These are phyloP conservation scores for Ambrosia hybrid DNA, from an alignment of 140 eudicot species.

Conservation along the genomic window DNA sequence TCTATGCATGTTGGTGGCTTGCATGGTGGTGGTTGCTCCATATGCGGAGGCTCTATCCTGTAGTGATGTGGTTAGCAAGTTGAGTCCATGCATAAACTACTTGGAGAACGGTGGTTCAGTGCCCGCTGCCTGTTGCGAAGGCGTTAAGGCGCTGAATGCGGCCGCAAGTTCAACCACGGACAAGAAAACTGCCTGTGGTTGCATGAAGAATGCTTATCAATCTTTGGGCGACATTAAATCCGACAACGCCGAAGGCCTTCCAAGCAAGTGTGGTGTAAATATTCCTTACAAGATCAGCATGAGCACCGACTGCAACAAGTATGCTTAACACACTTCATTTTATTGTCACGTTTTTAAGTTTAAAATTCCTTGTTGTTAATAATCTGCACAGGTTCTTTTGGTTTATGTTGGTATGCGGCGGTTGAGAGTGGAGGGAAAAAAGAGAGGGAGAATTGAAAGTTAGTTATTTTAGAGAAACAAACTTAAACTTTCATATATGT, in stretches of 20 bases:
- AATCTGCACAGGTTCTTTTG: no score
- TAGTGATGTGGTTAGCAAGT: conserved; percentile 18
- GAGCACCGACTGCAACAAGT: conserved; percentile 39
- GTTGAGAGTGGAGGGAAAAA: no score
- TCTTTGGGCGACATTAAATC: background rate
- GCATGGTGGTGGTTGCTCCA: conserved; percentile 23
- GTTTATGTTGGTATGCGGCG: no score
- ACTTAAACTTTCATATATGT: no score
- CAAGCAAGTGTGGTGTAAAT: conserved; percentile 37
- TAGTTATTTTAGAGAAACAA: no score
- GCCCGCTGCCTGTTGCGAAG: conserved; percentile 28
- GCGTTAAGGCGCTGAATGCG: conserved; percentile 22
- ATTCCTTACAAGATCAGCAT: conserved; percentile 40
- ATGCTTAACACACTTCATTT: background rate
- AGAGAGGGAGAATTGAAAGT: no score
- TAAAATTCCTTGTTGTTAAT: background rate
- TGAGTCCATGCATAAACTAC: conserved; percentile 41
- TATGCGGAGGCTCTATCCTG: conserved; percentile 27
- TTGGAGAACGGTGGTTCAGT: conserved; percentile 17
- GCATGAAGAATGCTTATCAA: conserved; percentile 22
- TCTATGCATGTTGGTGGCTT: conserved; percentile 12
- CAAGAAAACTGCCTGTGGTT: conserved; percentile 27
- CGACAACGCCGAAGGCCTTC: conserved; percentile 18
- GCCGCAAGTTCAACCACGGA: conserved; percentile 27
- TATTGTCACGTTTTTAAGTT: background rate